A percentile compares a stretch with the other conserved stretches of the same genome.
phyloP scores from a whole-genome alignment of 257 asterid species.

The Perilla frutescens region DNA sequence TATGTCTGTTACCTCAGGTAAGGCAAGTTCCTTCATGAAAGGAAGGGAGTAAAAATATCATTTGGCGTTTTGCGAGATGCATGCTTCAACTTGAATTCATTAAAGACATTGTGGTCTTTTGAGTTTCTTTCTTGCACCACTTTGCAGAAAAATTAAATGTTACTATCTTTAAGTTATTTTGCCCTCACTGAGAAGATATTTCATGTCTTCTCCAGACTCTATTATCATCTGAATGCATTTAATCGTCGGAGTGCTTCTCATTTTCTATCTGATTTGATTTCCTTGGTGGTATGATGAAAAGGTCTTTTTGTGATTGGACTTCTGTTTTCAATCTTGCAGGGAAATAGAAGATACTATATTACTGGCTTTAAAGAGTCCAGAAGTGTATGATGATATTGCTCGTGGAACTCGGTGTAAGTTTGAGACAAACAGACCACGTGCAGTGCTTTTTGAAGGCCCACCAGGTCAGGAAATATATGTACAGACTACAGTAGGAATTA shows the following conservation, averaged over 20 bases:
- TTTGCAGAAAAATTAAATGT: conserved; percentile 11
- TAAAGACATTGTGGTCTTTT: conserved; percentile 7
- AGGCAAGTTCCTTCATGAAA: neutral
- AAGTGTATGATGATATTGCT: conserved; percentile 93
- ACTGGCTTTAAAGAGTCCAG: conserved; percentile 88
- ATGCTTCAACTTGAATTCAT: conserved; percentile 1
- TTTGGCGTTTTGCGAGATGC: conserved; percentile 17
- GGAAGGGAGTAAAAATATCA: conserved; percentile 6
- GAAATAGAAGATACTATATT: conserved; percentile 93
- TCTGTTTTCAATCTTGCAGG: conserved; percentile 45
- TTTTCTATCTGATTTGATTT: conserved; percentile 25
- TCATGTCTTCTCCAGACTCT: neutral
- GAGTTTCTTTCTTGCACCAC: conserved; percentile 5
- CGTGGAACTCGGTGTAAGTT: conserved; percentile 93
- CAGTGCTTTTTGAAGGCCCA: conserved; percentile 98
- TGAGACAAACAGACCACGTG: conserved; percentile 97
- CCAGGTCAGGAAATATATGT: conserved; percentile 70
- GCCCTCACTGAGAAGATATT: neutral
- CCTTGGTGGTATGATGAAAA: conserved; percentile 12
- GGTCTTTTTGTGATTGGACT: conserved; percentile 15
- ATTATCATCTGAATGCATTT: conserved; percentile 24
- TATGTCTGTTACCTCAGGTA: neutral
- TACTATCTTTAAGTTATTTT: conserved; percentile 22
- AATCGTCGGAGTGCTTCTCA: conserved; percentile 12
- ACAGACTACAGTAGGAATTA: conserved; percentile 20